Evolutionary conservation across 805 yeast genomes (phyloP).

Genomic region (Saturnispora galanensis): DNA sequence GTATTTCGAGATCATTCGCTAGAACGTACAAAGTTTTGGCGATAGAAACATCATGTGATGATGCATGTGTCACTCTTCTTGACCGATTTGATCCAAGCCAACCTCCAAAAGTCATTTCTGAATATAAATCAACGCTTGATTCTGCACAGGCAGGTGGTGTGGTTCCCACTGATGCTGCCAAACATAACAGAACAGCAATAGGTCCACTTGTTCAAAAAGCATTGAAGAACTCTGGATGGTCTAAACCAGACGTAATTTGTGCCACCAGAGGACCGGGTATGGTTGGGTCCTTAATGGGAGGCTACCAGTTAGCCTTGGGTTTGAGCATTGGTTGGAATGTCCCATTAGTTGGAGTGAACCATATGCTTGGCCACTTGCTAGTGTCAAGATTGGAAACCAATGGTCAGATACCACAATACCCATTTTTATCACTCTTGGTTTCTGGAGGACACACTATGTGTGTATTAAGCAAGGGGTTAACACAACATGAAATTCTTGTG

Average conservation of each 20-base stretch:
- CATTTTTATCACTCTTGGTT: constrained; percentile 67
- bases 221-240: constrained; percentile 29
- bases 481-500: constrained; percentile 62
- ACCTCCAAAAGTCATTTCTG: constrained; percentile 45
- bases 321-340: constrained; percentile 64
- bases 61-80: constrained; percentile 77
- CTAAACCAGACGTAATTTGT: constrained; percentile 62
- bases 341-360: constrained; percentile 87
- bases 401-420: constrained; percentile 41
- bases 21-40: constrained; percentile 59
- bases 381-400: constrained; percentile 44
- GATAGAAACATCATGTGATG: constrained; percentile 92
- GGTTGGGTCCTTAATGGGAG: constrained; percentile 79
- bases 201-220: constrained; percentile 41
- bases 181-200: constrained; percentile 59
- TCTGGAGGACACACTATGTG: constrained; percentile 95
- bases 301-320: constrained; percentile 80
- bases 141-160: constrained; percentile 71
- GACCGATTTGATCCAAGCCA: constrained; percentile 32
- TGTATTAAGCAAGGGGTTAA: constrained; percentile 51
- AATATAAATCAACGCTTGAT: constrained; percentile 55
- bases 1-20: not conserved
- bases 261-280: constrained; percentile 97
- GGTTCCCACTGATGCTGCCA: constrained; percentile 74
- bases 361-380: constrained; percentile 88